A percentile compares a stretch with the other conserved stretches of the same genome.
phyloP scores from a whole-genome alignment of 2,329 filamentous ascomycete species.

The Beauveria varroae region DNA sequence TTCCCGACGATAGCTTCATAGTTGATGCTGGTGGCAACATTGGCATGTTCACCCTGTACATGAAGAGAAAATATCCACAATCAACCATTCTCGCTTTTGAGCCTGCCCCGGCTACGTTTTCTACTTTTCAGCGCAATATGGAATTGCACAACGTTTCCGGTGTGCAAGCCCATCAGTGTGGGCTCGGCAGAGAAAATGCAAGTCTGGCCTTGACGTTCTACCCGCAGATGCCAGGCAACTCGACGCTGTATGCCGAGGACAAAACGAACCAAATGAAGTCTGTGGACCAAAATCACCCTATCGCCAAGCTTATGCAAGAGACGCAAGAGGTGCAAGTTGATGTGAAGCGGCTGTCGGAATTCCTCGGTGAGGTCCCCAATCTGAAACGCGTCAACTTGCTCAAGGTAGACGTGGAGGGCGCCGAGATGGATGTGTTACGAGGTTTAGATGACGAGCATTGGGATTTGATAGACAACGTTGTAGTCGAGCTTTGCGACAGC shows the following conservation, averaged over 20 bases:
- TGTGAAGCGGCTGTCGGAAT: conserved; percentile 15
- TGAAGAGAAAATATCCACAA: conserved; percentile 18
- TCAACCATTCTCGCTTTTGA: conserved; percentile 21
- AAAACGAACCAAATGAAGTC: conserved; percentile 12
- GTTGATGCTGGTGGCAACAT: conserved; percentile 22
- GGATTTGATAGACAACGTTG: conserved; percentile 16
- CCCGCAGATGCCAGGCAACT: conserved; percentile 18
- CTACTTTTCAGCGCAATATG: conserved; percentile 16
- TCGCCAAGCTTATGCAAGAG: conserved; percentile 3
- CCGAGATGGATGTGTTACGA: conserved; percentile 18
- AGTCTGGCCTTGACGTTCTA: conserved; percentile 15
- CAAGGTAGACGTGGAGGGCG: conserved; percentile 22
- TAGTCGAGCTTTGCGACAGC: conserved; percentile 17
- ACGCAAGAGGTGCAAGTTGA: conserved; percentile 12
- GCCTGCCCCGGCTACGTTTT: conserved; percentile 17
- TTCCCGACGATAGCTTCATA: conserved; percentile 14
- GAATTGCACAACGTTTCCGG: conserved; percentile 12
- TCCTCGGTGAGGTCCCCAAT: conserved; percentile 11
- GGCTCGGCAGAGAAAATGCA: conserved; percentile 6
- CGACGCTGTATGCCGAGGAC: conserved; percentile 15
- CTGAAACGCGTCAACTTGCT: conserved; percentile 18
- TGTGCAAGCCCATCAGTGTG: conserved; percentile 13
- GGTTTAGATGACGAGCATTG: conserved; percentile 19
- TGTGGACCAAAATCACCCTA: background rate
- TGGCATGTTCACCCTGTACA: conserved; percentile 20